Base-by-base conservation (phyloP, 768 basidiomycete genomes). In the Candolleomyces aberdarensis region DNA sequence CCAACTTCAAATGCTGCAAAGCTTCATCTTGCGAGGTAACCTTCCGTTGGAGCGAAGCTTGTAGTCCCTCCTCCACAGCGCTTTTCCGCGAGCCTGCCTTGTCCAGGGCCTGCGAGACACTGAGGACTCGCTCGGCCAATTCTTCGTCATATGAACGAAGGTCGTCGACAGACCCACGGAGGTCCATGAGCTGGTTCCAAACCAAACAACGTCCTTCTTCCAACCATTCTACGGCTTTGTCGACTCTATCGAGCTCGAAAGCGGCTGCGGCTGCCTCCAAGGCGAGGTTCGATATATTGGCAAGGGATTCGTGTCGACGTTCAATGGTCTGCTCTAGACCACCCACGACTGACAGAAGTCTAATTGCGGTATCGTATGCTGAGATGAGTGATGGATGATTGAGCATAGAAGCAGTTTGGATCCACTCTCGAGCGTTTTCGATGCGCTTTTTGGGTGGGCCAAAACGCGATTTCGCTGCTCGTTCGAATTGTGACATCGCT, bases 161-260 rank as follows among this genome's bases (percentile, higher is more conserved):
- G 14, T 59, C 55, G 11, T 65, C 65, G 5, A 70, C n/a, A 3
- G 67, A 62, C 2, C 66, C 65, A 4, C 68, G 65, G 8, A 71
- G 63, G 14, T 67, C 58, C 20, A 64, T 61, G 0, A 71, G 57
- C 41, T 74, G 74, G 29, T 58, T 63, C 72, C 75, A 75, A 3
- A 71, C 61, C 9, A 72, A 56, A 22, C 67, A 68, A 3, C 72
- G 66, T 1, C 73, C 71, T 51, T 70, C 65, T 41, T 73, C 72
- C 3, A 79, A 66, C 68, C 75, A 69, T 62, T 77, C 74, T 36
- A 78, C 64, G 15, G 69, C 72, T n/a, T 59, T 66, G 3, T 70
- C 58, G 10, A 65, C 55, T 6, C 70, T 61, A 11, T 57, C 57
- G 4, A 56, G 20, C 32, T 63, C 57, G 39, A 71, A 68, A 5